Evolutionary conservation across 352 stramenopile genomes (phyloP).

Genomic region (Pythium volutum): DNA sequence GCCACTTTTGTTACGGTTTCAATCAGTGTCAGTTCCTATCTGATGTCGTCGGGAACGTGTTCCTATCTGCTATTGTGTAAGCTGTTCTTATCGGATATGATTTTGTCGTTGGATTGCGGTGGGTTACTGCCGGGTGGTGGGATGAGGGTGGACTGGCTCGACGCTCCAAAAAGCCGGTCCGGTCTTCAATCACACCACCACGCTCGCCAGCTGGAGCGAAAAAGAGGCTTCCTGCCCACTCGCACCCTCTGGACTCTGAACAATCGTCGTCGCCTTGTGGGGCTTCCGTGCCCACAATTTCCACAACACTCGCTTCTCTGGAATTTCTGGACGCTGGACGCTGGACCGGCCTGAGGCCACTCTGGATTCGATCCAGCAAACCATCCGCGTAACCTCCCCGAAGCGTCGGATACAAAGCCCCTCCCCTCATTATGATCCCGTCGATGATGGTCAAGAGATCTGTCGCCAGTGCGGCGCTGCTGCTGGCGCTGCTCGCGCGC

Average conservation of each 20-base stretch:
- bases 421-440: neutral
- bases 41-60: neutral
- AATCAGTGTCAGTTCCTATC: constrained; percentile 13
- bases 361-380: constrained; percentile 23
- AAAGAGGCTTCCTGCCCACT: neutral
- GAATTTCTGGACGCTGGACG: neutral
- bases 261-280: neutral
- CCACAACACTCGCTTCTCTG: too few species aligned
- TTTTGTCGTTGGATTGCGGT: constrained; percentile 7
- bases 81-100: neutral
- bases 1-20: neutral
- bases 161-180: constrained; percentile 12
- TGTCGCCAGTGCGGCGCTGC: neutral
- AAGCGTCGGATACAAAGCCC: constrained; percentile 16
- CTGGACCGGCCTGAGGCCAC: neutral
- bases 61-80: neutral
- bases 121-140: constrained; percentile 4
- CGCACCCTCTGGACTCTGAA: neutral
- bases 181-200: neutral
- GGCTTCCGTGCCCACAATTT: too few species aligned
- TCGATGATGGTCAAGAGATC: neutral
- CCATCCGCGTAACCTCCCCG: constrained; percentile 15
- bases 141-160: constrained; percentile 4
- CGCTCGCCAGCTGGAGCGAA: neutral
- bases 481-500: constrained; percentile 6